phyloP scores from a whole-genome alignment of 441 rosid species.

The Syzygium syzygioides region DNA sequence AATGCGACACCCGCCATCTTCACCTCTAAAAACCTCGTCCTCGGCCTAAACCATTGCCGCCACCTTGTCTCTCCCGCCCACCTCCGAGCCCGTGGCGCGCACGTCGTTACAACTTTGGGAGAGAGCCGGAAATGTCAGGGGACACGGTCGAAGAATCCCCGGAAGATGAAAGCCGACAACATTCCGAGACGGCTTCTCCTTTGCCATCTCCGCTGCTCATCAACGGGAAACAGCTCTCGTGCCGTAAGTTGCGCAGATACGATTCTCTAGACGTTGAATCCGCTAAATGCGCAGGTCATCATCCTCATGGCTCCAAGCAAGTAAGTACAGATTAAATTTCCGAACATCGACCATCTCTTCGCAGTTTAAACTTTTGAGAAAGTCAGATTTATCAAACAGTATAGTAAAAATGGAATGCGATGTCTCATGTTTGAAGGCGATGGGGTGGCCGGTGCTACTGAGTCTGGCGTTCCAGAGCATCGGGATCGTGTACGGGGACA shows the following conservation, averaged over 20 bases:
- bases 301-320: constrained; percentile 15
- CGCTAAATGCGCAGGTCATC: constrained; percentile 3
- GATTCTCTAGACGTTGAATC: constrained; percentile 44
- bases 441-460: constrained; percentile 30
- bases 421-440: neutral
- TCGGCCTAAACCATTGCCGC: neutral
- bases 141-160: neutral
- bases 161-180: neutral
- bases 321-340: neutral
- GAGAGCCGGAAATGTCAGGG: neutral
- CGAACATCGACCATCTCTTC: neutral
- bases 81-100: neutral
- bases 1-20: neutral
- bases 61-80: neutral
- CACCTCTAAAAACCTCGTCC: neutral
- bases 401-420: neutral
- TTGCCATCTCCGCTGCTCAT: neutral
- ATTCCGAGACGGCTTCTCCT: neutral
- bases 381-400: neutral
- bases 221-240: constrained; percentile 14
- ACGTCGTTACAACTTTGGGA: neutral
- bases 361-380: neutral
- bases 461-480: constrained; percentile 49
- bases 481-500: constrained; percentile 49
- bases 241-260: constrained; percentile 17